Evolutionary conservation across 352 stramenopile genomes (phyloP).

Genomic region (Phytophthora boehmeriae): DNA sequence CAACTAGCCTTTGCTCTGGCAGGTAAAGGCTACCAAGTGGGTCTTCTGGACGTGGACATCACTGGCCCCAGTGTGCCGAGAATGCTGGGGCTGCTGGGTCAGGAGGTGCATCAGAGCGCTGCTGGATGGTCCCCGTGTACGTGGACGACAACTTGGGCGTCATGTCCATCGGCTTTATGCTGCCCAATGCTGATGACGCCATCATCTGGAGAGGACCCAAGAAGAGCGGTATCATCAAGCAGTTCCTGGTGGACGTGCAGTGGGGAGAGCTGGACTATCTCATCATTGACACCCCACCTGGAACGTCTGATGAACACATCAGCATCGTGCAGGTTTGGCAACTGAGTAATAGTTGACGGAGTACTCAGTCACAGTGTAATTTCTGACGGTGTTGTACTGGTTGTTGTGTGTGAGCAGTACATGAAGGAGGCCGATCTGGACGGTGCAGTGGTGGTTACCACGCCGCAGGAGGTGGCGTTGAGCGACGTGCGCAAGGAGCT

Average conservation of each 20-base stretch:
- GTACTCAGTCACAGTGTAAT: no score
- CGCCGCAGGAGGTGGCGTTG: conserved; percentile 99
- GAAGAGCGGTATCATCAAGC: conserved; percentile 99
- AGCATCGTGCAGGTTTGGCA: conserved; percentile 95
- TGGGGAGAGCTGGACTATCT: conserved; percentile 99
- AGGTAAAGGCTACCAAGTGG: conserved; percentile 93
- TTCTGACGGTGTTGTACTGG: no score
- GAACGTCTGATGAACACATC: conserved; percentile 99
- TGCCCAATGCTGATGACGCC: conserved; percentile 97
- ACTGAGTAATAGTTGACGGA: no score
- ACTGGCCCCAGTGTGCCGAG: conserved; percentile 98
- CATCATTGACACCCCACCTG: conserved; percentile 99
- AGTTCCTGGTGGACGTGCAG: conserved; percentile 99
- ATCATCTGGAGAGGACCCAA: conserved; percentile 99
- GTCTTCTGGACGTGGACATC: conserved; percentile 99
- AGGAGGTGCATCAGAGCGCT: conserved; percentile 97
- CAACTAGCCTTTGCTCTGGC: conserved; percentile 98
- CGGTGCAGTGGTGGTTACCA: conserved; percentile 98
- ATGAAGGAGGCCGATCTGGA: conserved; percentile 96
- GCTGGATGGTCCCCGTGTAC: conserved; percentile 99
- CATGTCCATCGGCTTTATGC: conserved; percentile 99
- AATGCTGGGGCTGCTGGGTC: conserved; percentile 94
- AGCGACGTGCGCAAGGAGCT: conserved; percentile 99
- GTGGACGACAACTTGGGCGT: conserved; percentile 98
- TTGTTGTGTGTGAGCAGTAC: conserved; percentile 67